These are phyloP conservation scores for Capsicum pubescens DNA, from an alignment of 257 asterid genomes.

Conservation along the genomic window DNA sequence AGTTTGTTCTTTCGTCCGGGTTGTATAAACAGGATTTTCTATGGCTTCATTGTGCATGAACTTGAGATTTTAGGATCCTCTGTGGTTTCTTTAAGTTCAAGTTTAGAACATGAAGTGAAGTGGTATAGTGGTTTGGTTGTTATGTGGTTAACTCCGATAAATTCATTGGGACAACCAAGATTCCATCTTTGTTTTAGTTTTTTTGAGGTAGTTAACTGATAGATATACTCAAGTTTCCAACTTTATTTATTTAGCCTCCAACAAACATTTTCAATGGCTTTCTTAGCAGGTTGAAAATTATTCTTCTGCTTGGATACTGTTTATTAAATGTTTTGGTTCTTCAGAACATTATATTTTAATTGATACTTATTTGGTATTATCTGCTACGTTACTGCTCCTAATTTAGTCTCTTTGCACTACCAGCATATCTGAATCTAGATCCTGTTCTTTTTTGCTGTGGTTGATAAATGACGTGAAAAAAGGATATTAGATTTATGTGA, in stretches of 20 bases:
- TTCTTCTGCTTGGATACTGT: background rate
- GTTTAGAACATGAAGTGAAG: constrained; percentile 6
- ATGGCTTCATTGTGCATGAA: background rate
- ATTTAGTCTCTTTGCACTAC: background rate
- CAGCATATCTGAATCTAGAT: constrained; percentile 18
- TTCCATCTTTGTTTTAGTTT: background rate
- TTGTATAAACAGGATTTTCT: background rate
- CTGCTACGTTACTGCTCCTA: background rate
- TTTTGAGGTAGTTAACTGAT: background rate
- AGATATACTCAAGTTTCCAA: background rate
- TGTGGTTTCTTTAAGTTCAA: background rate
- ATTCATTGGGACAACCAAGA: background rate
- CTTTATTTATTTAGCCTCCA: background rate
- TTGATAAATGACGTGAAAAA: background rate
- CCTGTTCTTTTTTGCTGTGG: constrained; percentile 23
- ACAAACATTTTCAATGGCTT: background rate
- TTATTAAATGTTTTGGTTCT: background rate
- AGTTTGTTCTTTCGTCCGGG: background rate
- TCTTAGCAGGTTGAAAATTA: background rate
- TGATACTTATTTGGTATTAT: background rate
- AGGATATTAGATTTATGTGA: constrained; percentile 6
- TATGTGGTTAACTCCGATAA: background rate
- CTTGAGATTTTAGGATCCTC: background rate
- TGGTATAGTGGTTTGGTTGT: background rate
- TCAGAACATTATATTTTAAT: background rate